Percentiles rank a stretch among this genome's conserved stretches.
Evolutionary conservation across 352 stramenopile genomes (phyloP).

Genomic region (Saprolegnia parasitica): DNA sequence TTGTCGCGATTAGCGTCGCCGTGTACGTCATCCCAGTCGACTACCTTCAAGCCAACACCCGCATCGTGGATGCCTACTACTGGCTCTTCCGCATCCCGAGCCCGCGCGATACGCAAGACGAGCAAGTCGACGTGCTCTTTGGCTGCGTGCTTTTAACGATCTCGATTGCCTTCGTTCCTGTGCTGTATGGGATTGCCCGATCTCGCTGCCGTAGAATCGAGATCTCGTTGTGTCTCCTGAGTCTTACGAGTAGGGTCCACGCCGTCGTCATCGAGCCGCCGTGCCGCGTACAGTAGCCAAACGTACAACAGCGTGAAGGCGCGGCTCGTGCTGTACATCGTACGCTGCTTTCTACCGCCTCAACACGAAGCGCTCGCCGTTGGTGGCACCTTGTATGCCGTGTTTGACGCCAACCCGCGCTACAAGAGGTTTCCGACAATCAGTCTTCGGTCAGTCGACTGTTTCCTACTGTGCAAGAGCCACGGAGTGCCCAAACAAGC

Average conservation of each 20-base stretch:
- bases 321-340: neutral
- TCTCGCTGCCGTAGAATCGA: neutral
- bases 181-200: neutral
- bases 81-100: neutral
- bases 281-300: neutral
- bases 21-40: conserved; percentile 6
- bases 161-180: neutral
- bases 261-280: neutral
- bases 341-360: neutral
- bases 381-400: conserved; percentile 1
- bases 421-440: conserved; percentile 1
- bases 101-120: neutral
- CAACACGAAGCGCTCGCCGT: neutral
- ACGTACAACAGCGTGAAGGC: neutral
- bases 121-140: conserved; percentile 10
- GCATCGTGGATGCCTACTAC: conserved; percentile 2
- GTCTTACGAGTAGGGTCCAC: neutral
- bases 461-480: neutral
- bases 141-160: neutral
- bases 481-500: neutral
- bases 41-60: conserved; percentile 5
- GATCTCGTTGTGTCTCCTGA: neutral
- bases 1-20: conserved; percentile 2
- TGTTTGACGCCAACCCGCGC: conserved; percentile 1
- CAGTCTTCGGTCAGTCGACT: neutral